A percentile compares a stretch with the other conserved stretches of the same genome.
Evolutionary conservation across 257 asterid genomes (phyloP).

Genomic region (Nicotiana obtusifolia): DNA sequence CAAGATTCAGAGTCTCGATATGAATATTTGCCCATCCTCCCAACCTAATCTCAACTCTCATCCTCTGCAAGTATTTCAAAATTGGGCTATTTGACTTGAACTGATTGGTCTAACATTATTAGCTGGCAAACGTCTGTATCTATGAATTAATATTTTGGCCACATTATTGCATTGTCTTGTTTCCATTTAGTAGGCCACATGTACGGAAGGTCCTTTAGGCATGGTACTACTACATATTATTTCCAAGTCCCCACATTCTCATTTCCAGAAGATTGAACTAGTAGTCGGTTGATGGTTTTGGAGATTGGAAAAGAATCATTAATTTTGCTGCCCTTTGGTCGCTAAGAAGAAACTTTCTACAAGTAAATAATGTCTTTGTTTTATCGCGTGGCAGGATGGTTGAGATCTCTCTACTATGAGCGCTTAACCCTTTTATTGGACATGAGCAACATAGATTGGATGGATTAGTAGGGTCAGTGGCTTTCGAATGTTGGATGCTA

Average conservation of each 20-base stretch:
- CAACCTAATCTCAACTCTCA: slow-evolving; percentile 7
- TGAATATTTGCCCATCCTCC: slow-evolving; percentile 3
- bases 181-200: not conserved
- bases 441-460: not conserved
- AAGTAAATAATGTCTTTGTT: not conserved
- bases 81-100: not conserved
- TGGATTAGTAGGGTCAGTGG: not conserved
- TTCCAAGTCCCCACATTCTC: not conserved
- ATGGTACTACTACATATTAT: not conserved
- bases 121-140: slow-evolving; percentile 8
- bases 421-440: not conserved
- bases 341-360: not conserved
- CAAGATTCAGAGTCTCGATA: slow-evolving; percentile 12
- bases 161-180: not conserved
- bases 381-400: not conserved
- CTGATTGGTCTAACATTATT: not conserved
- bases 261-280: not conserved
- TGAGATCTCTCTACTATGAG: not conserved
- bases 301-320: not conserved
- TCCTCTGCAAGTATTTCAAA: not conserved
- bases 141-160: not conserved
- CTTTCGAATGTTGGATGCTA: not conserved
- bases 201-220: slow-evolving; percentile 10
- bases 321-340: not conserved
- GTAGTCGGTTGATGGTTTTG: not conserved